A percentile compares a stretch with the other conserved stretches of the same genome.
Evolutionary conservation across 1,139 yeast genomes (phyloP).

Genomic region (Kodamaea derodonti): DNA sequence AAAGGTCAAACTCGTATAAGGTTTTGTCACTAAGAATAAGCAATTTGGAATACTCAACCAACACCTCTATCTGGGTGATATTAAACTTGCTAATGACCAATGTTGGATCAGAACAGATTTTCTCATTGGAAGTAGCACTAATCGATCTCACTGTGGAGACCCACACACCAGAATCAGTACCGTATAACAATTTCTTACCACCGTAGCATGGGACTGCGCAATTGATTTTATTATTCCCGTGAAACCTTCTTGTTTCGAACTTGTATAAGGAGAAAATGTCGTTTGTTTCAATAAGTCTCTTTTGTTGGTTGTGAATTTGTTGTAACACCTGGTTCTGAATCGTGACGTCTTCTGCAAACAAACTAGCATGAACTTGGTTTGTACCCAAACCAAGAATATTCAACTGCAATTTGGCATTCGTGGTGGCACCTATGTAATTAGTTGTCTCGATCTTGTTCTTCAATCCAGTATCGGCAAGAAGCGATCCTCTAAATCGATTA

Average conservation of each 20-base stretch:
- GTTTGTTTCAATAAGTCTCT: slow-evolving; percentile 62
- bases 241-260: slow-evolving; percentile 68
- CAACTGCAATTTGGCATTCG: slow-evolving; percentile 41
- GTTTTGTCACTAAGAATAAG: slow-evolving; percentile 81
- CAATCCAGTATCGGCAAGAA: slow-evolving; percentile 35
- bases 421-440: slow-evolving; percentile 18
- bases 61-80: slow-evolving; percentile 84
- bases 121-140: slow-evolving; percentile 41
- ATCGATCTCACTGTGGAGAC: slow-evolving; percentile 59
- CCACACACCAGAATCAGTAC: slow-evolving; percentile 90
- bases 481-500: slow-evolving; percentile 33
- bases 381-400: slow-evolving; percentile 45
- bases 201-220: slow-evolving; percentile 96
- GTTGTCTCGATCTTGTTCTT: slow-evolving; percentile 29
- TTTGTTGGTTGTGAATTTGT: slow-evolving; percentile 76
- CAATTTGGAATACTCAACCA: slow-evolving; percentile 86
- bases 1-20: slow-evolving; percentile 75
- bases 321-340: slow-evolving; percentile 80
- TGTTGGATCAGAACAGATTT: slow-evolving; percentile 68
- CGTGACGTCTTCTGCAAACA: slow-evolving; percentile 48
- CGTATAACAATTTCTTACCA: slow-evolving; percentile 84
- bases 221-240: slow-evolving; percentile 69
- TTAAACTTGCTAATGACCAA: slow-evolving; percentile 72
- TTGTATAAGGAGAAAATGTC: slow-evolving; percentile 80
- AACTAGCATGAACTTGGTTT: slow-evolving; percentile 41